These are phyloP conservation scores for Physcomitrium patens DNA, from an alignment of 225 moss, liverwort and hornwort genomes.

Conservation along the genomic window DNA sequence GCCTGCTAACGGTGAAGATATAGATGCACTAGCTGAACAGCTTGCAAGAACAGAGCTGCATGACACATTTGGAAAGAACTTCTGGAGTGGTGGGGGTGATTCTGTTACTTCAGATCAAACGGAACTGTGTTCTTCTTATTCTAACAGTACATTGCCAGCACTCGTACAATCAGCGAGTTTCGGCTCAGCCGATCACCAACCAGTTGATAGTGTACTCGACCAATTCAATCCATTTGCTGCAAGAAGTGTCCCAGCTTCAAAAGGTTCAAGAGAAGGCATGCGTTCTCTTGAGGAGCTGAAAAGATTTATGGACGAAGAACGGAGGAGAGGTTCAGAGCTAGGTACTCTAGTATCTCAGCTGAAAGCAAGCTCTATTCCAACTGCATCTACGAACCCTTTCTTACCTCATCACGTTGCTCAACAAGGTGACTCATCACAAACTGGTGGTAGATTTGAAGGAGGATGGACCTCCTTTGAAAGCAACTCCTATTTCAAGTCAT, in stretches of 20 bases:
- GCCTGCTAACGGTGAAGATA: slow-evolving; percentile 32
- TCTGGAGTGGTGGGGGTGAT: slow-evolving; percentile 59
- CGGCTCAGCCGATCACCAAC: slow-evolving; percentile 39
- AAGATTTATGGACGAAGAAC: slow-evolving; percentile 73
- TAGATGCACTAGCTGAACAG: slow-evolving; percentile 41
- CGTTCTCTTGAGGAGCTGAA: slow-evolving; percentile 75
- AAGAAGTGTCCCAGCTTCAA: slow-evolving; percentile 46
- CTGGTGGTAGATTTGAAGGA: slow-evolving; percentile 38
- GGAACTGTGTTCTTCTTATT: slow-evolving; percentile 39
- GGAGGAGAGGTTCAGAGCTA: slow-evolving; percentile 74
- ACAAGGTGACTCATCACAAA: slow-evolving; percentile 39
- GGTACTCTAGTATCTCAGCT: slow-evolving; percentile 79
- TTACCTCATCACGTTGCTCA: slow-evolving; percentile 40
- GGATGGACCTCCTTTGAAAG: slow-evolving; percentile 54
- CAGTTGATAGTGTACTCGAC: slow-evolving; percentile 40
- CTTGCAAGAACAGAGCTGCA: slow-evolving; percentile 50
- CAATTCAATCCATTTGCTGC: slow-evolving; percentile 52
- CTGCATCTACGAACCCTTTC: slow-evolving; percentile 52
- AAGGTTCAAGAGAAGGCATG: slow-evolving; percentile 53
- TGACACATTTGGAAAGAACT: slow-evolving; percentile 57
- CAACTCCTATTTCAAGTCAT: slow-evolving; percentile 64
- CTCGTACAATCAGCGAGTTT: slow-evolving; percentile 43
- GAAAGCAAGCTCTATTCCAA: slow-evolving; percentile 65
- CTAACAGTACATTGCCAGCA: slow-evolving; percentile 41
- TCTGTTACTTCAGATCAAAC: slow-evolving; percentile 38